Conservation (phyloP, 225 moss, liverwort and hornwort genomes). For the Anthoceros angustus region DNA sequence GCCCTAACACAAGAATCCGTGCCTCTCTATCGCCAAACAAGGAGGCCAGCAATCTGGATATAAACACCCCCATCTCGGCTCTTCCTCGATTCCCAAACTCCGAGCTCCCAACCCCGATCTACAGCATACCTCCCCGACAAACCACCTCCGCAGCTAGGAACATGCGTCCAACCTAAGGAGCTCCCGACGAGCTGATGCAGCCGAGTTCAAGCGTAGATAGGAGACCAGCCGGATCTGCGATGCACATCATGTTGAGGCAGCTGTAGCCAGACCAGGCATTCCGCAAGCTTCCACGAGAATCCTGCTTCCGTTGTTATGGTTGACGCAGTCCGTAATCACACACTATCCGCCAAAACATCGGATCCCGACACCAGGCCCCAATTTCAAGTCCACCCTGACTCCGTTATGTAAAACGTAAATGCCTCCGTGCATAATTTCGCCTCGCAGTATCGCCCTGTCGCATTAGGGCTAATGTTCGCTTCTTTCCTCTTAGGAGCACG, state of each 20-base stretch:
- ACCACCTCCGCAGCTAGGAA: not conserved
- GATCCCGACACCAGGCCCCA: too few relatives aligned
- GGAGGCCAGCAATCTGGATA: slow-evolving; percentile 53
- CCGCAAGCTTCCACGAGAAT: not conserved
- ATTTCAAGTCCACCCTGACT: too few relatives aligned
- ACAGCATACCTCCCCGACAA: not conserved
- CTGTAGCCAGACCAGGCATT: not conserved
- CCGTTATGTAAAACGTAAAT: too few relatives aligned
- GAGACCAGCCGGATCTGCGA: not conserved
- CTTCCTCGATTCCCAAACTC: not conserved
- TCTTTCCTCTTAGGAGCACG: too few relatives aligned
- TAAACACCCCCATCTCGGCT: slow-evolving; percentile 62
- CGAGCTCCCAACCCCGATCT: not conserved
- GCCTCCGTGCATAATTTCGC: too few relatives aligned
- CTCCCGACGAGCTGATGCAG: not conserved
- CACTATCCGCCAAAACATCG: too few relatives aligned
- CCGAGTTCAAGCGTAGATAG: not conserved
- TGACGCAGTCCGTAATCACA: too few relatives aligned
- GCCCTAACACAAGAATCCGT: slow-evolving; percentile 73
- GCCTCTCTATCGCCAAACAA: slow-evolving; percentile 88
- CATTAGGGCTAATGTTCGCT: too few relatives aligned
- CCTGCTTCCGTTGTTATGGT: too few relatives aligned
- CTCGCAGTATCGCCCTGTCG: too few relatives aligned
- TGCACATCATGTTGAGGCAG: not conserved
- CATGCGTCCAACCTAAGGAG: not conserved